Evolutionary conservation across 164 flowering plant genomes (phyloP).

Genomic region (Saururus chinensis): DNA sequence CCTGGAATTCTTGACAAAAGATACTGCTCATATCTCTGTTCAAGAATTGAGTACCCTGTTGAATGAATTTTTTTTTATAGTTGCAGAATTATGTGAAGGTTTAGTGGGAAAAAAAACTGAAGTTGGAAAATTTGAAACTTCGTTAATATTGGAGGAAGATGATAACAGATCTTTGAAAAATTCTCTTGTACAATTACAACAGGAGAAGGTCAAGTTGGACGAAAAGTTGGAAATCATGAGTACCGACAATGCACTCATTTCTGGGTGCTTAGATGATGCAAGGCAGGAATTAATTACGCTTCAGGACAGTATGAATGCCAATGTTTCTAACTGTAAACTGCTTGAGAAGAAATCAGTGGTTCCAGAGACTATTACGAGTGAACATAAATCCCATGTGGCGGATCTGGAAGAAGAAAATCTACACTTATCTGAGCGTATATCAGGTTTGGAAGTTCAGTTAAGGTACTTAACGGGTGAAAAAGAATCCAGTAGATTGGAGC

Average conservation of each 20-base stretch:
- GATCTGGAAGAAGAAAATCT: constrained; percentile 53
- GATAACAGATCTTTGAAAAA: constrained; percentile 24
- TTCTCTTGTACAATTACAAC: constrained; percentile 19
- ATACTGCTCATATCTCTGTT: constrained; percentile 9
- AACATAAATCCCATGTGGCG: constrained; percentile 41
- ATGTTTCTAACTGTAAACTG: constrained; percentile 37
- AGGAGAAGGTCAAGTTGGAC: constrained; percentile 35
- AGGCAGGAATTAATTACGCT: constrained; percentile 30
- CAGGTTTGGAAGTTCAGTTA: constrained; percentile 57
- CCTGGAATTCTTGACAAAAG: constrained; percentile 11
- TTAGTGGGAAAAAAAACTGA: constrained; percentile 18
- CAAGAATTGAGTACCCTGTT: constrained; percentile 22
- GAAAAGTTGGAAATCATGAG: constrained; percentile 23
- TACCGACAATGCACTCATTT: constrained; percentile 27
- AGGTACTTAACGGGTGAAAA: constrained; percentile 43
- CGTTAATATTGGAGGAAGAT: constrained; percentile 29
- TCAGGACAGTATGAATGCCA: constrained; percentile 36
- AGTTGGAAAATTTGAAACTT: constrained; percentile 22
- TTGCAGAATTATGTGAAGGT: constrained; percentile 19
- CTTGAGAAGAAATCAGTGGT: constrained; percentile 43
- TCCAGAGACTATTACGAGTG: constrained; percentile 38
- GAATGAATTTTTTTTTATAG: constrained; percentile 18
- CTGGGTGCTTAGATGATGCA: constrained; percentile 41
- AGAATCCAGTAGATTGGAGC: constrained; percentile 31
- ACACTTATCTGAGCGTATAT: constrained; percentile 34